Conservation (phyloP, 371 early-diverging fungal genomes). For the Actinomucor elegans region DNA sequence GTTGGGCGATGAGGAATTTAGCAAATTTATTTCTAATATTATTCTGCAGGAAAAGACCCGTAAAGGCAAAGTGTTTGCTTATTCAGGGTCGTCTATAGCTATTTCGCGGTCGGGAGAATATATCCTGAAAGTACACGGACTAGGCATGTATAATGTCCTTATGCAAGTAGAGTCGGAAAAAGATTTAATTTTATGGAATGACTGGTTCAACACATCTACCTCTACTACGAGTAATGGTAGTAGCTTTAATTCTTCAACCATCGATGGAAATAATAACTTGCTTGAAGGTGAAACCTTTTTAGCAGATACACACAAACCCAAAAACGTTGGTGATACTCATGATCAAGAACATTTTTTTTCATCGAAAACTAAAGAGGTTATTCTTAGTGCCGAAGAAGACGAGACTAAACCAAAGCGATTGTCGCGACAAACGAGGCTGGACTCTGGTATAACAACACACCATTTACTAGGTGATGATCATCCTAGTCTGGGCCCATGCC, state of each 20-base stretch:
- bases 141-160: conserved; percentile 36
- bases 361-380: no score
- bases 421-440: conserved; percentile 1
- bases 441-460: conserved; percentile 17
- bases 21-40: not conserved
- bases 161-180: conserved; percentile 52
- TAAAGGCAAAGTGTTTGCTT: conserved; percentile 46
- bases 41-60: conserved; percentile 36
- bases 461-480: conserved; percentile 1
- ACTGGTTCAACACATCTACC: conserved; percentile 30
- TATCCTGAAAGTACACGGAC: conserved; percentile 46
- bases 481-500: not conserved
- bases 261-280: not conserved
- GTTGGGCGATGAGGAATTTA: conserved; percentile 3
- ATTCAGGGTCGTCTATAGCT: conserved; percentile 38
- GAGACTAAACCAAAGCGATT: not conserved
- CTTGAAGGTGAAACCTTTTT: not conserved
- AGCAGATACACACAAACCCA: no score
- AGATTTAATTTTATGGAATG: conserved; percentile 45
- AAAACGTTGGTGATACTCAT: no score
- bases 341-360: no score
- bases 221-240: no score
- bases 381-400: not conserved
- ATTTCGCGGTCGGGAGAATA: conserved; percentile 34
- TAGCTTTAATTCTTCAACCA: no score